Percentiles rank a stretch among this genome's conserved stretches.
Evolutionary conservation across 75 land plant genomes (phyloP).

Genomic region (Isoetes taiwanensis): DNA sequence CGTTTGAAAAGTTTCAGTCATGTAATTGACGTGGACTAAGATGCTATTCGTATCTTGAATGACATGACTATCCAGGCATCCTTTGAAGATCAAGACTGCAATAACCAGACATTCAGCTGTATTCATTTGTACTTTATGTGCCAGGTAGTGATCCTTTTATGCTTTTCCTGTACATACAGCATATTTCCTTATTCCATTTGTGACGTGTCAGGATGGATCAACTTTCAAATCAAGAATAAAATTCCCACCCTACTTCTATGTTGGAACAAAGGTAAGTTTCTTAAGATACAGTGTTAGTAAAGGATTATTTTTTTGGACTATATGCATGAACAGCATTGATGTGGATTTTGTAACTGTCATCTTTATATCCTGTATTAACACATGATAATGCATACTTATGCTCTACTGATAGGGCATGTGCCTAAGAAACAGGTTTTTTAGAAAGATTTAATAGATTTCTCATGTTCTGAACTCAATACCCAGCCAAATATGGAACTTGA

Average conservation of each 20-base stretch:
- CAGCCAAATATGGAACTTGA: constrained; percentile 73
- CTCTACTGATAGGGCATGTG: not conserved
- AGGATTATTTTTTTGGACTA: not conserved
- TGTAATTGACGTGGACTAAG: not conserved
- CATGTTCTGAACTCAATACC: not conserved
- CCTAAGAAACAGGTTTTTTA: not conserved
- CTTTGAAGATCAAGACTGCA: constrained; percentile 51
- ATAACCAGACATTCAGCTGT: constrained; percentile 56
- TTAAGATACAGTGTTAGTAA: not conserved
- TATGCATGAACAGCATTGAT: not conserved
- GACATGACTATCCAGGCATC: constrained; percentile 48
- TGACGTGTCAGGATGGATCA: constrained; percentile 81
- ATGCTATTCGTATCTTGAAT: not conserved
- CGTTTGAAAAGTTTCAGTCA: not conserved
- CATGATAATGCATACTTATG: not conserved
- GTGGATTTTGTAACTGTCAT: not conserved
- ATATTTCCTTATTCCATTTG: not conserved
- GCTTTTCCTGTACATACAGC: no score
- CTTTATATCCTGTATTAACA: not conserved
- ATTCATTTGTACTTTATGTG: constrained; percentile 89
- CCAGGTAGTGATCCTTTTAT: constrained; percentile 39
- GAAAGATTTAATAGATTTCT: not conserved
- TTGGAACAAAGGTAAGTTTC: constrained; percentile 65
- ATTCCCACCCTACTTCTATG: constrained; percentile 89
- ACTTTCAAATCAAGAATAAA: constrained; percentile 70